phyloP scores from a whole-genome alignment of 2,329 filamentous ascomycete species.

The Arachnomyces sp. region DNA sequence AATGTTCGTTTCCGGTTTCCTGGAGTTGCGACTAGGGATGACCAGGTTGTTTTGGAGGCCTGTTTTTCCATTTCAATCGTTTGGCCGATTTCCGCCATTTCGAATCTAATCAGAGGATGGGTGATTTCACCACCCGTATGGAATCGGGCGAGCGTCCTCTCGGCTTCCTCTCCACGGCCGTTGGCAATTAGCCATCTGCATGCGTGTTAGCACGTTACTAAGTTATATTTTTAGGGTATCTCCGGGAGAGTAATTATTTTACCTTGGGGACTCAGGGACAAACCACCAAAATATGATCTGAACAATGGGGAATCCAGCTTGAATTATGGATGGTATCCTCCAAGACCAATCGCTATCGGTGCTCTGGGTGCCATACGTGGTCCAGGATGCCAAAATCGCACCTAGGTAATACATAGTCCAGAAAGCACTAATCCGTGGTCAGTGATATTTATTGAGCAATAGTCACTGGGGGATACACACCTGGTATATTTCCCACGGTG shows the following conservation, averaged over 20 bases:
- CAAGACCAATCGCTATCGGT: slow-evolving; percentile 22
- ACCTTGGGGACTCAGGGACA: slow-evolving; percentile 15
- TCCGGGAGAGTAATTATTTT: too few relatives aligned
- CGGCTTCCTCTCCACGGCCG: slow-evolving; percentile 14
- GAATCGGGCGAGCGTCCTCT: slow-evolving; percentile 13
- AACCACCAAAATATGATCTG: slow-evolving; percentile 15
- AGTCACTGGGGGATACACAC: slow-evolving; percentile 11
- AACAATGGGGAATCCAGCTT: slow-evolving; percentile 15
- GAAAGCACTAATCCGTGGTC: slow-evolving; percentile 14
- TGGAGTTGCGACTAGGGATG: slow-evolving; percentile 9
- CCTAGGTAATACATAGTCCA: slow-evolving; percentile 16
- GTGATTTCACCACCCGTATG: slow-evolving; percentile 15
- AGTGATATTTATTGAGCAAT: slow-evolving; percentile 10
- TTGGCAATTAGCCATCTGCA: slow-evolving; percentile 20
- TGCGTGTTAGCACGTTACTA: too few relatives aligned
- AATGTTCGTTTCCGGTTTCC: slow-evolving; percentile 21
- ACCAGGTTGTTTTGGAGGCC: slow-evolving; percentile 7
- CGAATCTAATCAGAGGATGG: slow-evolving; percentile 16
- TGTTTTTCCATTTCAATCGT: slow-evolving; percentile 17
- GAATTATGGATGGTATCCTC: slow-evolving; percentile 18
- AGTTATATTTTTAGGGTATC: too few relatives aligned
- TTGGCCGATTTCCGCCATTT: slow-evolving; percentile 18
- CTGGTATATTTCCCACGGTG: slow-evolving; percentile 23
- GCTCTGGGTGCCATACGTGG: slow-evolving; percentile 24
- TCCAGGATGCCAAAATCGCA: slow-evolving; percentile 20